Conservation (phyloP, 2,329 filamentous ascomycete species). For the Colletotrichum melonis region DNA sequence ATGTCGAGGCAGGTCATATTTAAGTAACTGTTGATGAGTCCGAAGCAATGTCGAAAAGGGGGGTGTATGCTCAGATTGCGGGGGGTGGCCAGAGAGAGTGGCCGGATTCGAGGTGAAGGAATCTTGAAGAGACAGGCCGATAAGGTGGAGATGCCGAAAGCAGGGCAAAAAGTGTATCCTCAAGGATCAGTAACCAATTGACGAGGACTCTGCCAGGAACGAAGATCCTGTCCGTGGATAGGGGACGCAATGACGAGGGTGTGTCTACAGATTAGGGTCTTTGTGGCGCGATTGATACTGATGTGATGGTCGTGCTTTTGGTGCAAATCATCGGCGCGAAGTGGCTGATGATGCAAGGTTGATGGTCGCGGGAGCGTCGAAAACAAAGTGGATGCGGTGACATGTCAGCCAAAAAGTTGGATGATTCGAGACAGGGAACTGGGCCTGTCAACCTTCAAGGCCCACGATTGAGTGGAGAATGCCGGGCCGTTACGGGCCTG, state of each 20-base stretch:
- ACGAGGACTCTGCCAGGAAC: background rate
- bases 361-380: slow-evolving; percentile 14
- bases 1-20: slow-evolving; percentile 20
- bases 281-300: slow-evolving; percentile 22
- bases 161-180: background rate
- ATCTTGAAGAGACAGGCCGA: background rate
- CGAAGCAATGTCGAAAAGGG: background rate
- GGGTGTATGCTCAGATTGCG: background rate
- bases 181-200: background rate
- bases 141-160: slow-evolving; percentile 31
- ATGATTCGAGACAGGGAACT: slow-evolving; percentile 11
- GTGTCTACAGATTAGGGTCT: slow-evolving; percentile 16
- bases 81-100: background rate
- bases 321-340: background rate
- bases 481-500: background rate
- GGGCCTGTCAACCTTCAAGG: background rate
- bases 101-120: background rate
- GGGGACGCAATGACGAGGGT: background rate
- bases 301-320: background rate
- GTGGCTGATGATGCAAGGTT: slow-evolving; percentile 12
- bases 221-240: background rate
- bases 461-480: background rate
- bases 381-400: slow-evolving; percentile 25
- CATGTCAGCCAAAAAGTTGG: slow-evolving; percentile 28
- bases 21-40: background rate